Evolutionary conservation across 495 filamentous ascomycete genomes (phyloP), one percentile per base, ranked within the genome.

Genomic region (Hypoxylon perforatum): DNA sequence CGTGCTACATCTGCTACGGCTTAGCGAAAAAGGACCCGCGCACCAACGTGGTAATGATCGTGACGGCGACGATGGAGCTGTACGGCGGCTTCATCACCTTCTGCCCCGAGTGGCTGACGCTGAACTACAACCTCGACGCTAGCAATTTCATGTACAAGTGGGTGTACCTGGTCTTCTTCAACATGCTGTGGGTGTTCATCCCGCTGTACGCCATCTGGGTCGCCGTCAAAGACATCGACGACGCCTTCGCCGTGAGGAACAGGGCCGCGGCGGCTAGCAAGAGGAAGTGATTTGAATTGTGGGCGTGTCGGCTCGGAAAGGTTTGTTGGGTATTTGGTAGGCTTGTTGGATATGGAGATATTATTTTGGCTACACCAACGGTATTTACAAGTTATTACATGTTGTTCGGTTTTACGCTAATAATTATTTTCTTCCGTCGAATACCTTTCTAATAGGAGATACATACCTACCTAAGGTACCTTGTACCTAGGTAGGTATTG

Each of bases 51-150:
- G 81, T 87, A 70, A 88, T 92, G 75, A 83, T 85, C 23, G 83
- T 92, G 21, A 75, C 97, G 50, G 94, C 94, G n/a, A 94, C 91
- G 6, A 93, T 87, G n/a, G 94, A 98, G 81, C 74, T 98, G 11
- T 98, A 98, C 78, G 94, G 94, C 36, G 93, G 91, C 11, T 97
- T 90, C 74, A 97, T 98, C 91, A 98, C 94, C 0, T 98, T 98
- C 78, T 89, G 86, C 66, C 94, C 94, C 12, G 94, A 98, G 80
- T 98, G 93, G 94, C 76, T 98, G 56, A 90, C 84, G 3, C 91
- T 88, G 1, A 91, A 82, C 59, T 75, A 86, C 61, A 92, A 92
- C 75, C 82, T 98, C 67, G 88, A 94, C 67, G 90, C 87, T 0
- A 87, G 85, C 60, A 93, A 96, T 68, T 90, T 86, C 63, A 93